Percentiles rank a stretch among this genome's conserved stretches.
These are phyloP conservation scores for Escovopsis sp. DNA, from an alignment of 2,329 filamentous ascomycete genomes.

Conservation along the genomic window DNA sequence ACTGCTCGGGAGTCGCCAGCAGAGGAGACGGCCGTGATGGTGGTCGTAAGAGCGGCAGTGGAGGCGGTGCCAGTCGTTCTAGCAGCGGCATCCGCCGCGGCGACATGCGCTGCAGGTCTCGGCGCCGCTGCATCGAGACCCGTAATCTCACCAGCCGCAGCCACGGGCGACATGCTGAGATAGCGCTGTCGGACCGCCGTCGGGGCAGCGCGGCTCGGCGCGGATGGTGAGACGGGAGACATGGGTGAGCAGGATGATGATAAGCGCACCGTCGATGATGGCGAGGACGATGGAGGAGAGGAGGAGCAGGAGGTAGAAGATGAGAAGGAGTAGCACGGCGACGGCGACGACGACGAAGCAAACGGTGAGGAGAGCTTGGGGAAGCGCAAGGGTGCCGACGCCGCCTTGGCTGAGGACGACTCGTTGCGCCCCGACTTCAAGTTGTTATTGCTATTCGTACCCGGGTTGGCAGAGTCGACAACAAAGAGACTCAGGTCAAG, in stretches of 20 bases:
- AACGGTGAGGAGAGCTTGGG: no score
- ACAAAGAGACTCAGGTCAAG: constrained; percentile 16
- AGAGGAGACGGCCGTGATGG: not conserved
- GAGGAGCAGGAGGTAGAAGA: no score
- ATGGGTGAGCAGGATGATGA: no score
- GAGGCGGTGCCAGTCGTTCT: not conserved
- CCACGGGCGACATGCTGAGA: constrained; percentile 5
- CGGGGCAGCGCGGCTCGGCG: not conserved
- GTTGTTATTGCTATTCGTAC: constrained; percentile 1
- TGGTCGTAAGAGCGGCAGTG: no score
- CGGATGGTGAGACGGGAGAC: not conserved
- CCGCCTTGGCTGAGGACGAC: not conserved
- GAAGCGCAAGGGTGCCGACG: not conserved
- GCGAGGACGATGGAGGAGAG: no score
- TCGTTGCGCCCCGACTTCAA: no score
- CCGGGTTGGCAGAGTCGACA: constrained; percentile 9
- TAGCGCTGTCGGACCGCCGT: constrained; percentile 3
- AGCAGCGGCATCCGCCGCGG: not conserved
- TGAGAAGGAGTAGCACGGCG: no score
- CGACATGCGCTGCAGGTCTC: not conserved
- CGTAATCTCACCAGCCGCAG: not conserved
- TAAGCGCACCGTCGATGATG: not conserved
- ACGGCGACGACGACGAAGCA: no score
- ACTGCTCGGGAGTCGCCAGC: not conserved
- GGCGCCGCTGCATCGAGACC: not conserved